These are phyloP conservation scores for Populus tomentosa DNA, from an alignment of 441 rosid species.

Conservation along the genomic window DNA sequence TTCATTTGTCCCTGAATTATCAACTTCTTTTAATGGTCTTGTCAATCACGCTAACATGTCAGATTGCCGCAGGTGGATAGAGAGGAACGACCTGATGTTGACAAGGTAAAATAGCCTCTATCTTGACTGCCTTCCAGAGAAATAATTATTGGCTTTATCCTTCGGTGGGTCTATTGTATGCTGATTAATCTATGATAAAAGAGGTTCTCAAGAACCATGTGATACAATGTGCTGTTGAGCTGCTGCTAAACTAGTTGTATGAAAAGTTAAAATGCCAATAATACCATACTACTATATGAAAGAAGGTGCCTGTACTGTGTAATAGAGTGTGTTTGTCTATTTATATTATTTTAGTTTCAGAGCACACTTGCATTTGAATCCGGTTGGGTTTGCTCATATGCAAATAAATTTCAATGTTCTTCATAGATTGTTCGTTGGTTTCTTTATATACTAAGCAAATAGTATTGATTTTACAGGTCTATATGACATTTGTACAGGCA, in stretches of 20 bases:
- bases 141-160: neutral
- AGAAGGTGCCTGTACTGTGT: neutral
- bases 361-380: neutral
- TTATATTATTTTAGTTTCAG: too few species aligned
- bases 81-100: conserved; percentile 96
- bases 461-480: conserved; percentile 42
- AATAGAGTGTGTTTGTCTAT: neutral
- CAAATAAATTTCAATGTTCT: neutral
- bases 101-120: conserved; percentile 50
- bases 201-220: neutral
- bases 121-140: neutral
- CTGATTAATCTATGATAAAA: neutral
- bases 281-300: too few species aligned
- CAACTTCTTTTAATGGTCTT: neutral
- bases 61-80: conserved; percentile 70
- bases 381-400: neutral
- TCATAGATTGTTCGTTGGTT: neutral
- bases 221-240: neutral
- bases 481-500: conserved; percentile 94
- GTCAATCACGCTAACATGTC: conserved; percentile 20
- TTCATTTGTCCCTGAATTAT: neutral
- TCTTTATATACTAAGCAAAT: neutral
- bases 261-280: neutral
- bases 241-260: neutral
- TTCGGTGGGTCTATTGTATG: neutral